Conservation (phyloP, 176 grass and related monocot species). For the Alopecurus myosuroides region DNA sequence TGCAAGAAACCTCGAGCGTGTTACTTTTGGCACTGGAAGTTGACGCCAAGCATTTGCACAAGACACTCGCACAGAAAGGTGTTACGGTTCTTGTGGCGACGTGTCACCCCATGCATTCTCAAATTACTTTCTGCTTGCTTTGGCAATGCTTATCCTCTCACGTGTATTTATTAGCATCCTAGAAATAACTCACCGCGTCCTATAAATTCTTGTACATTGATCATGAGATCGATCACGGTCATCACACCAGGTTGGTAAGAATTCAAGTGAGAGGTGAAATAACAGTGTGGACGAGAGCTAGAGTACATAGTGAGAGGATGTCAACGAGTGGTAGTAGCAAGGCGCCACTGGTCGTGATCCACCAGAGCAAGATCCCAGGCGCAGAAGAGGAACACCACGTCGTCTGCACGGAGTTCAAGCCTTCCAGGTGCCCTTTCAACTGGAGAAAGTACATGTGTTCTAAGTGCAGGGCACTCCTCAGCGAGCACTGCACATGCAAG, state of each 20-base stretch:
- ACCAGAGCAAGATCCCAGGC: not conserved
- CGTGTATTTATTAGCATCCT: not conserved
- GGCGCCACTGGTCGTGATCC: not conserved
- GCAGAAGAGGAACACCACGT: not conserved
- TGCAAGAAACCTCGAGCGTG: not conserved
- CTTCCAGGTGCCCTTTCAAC: not conserved
- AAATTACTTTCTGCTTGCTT: not conserved
- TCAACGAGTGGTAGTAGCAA: not conserved
- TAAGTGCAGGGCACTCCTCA: not conserved
- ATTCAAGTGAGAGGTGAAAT: not conserved
- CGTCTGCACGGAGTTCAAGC: not conserved
- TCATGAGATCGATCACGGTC: not conserved
- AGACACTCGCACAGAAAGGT: not conserved
- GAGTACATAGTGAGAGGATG: not conserved
- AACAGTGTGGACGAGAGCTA: not conserved
- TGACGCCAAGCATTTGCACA: not conserved
- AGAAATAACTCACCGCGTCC: not conserved
- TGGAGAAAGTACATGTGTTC: slow-evolving; percentile 10
- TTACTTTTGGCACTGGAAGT: not conserved
- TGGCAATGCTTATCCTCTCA: not conserved
- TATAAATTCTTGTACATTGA: not conserved
- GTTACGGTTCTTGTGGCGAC: not conserved
- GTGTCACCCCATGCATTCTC: not conserved
- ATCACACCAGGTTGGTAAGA: not conserved
- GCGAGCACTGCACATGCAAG: not conserved